Conservation (phyloP, 768 basidiomycete genomes). For the Tricholoma flavovirens region DNA sequence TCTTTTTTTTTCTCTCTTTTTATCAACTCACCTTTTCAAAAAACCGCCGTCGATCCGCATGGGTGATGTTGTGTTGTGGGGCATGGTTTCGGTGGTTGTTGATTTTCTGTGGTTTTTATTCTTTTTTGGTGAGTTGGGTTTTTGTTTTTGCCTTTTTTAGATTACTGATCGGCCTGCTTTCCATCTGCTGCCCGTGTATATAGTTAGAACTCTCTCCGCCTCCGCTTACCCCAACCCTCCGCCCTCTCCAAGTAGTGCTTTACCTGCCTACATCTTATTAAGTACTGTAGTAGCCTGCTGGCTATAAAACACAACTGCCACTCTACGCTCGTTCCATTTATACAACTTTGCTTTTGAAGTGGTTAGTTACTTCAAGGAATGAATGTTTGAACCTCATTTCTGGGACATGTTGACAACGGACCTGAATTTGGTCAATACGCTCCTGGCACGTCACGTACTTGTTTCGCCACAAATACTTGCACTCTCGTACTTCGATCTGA, state of each 20-base stretch:
- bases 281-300: not conserved
- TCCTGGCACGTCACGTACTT: too few relatives aligned
- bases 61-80: not conserved
- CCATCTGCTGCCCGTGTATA: not conserved
- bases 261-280: not conserved
- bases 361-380: too few relatives aligned
- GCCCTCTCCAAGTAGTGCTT: not conserved
- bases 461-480: too few relatives aligned
- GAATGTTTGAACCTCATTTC: too few relatives aligned
- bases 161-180: too few relatives aligned
- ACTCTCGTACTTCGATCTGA: too few relatives aligned
- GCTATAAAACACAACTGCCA: not conserved
- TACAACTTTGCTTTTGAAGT: constrained; percentile 4
- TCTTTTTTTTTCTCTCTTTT: not conserved
- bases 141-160: too few relatives aligned
- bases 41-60: not conserved
- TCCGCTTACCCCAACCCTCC: not conserved
- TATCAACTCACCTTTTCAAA: not conserved
- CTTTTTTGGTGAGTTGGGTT: too few relatives aligned
- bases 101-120: not conserved
- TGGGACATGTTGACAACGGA: too few relatives aligned
- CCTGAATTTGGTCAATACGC: too few relatives aligned
- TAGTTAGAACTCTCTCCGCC: not conserved
- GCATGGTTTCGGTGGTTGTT: not conserved
- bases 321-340: not conserved